Evolutionary conservation across 345 rosid genomes (phyloP).

Genomic region (Carallia pectinifolia): DNA sequence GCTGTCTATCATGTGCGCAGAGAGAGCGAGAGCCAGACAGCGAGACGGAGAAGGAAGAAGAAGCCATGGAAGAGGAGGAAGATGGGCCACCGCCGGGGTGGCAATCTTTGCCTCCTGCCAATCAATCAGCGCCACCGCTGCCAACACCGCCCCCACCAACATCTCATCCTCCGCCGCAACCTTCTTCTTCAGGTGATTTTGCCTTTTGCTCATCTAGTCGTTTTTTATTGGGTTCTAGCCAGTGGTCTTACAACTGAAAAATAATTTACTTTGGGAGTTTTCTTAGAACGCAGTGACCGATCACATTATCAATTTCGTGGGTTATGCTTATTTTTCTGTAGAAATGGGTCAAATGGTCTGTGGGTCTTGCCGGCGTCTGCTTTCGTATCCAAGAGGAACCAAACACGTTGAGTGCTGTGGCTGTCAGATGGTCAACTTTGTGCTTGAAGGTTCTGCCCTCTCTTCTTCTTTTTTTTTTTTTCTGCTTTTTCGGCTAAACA

Average conservation of each 20-base stretch:
- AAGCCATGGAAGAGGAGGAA: conserved; percentile 13
- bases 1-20: too few species aligned
- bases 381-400: conserved; percentile 69
- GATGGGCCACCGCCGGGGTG: conserved; percentile 43
- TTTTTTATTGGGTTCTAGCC: neutral
- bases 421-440: conserved; percentile 67
- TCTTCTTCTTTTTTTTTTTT: neutral
- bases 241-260: neutral
- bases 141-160: conserved; percentile 16
- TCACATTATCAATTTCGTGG: neutral
- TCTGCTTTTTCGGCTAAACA: neutral
- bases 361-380: conserved; percentile 81
- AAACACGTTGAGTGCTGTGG: conserved; percentile 61
- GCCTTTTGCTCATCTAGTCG: neutral
- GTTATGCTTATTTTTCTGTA: conserved; percentile 14
- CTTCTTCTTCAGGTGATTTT: conserved; percentile 8
- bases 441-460: conserved; percentile 68
- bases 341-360: conserved; percentile 88
- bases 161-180: neutral
- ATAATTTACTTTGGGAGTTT: neutral
- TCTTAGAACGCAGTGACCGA: neutral
- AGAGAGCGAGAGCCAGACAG: neutral
- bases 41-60: conserved; percentile 14
- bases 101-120: conserved; percentile 9
- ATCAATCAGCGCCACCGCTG: conserved; percentile 9